These are phyloP conservation scores for Cercospora brassicicola DNA, from an alignment of 2,329 filamentous ascomycete genomes.

Conservation along the genomic window DNA sequence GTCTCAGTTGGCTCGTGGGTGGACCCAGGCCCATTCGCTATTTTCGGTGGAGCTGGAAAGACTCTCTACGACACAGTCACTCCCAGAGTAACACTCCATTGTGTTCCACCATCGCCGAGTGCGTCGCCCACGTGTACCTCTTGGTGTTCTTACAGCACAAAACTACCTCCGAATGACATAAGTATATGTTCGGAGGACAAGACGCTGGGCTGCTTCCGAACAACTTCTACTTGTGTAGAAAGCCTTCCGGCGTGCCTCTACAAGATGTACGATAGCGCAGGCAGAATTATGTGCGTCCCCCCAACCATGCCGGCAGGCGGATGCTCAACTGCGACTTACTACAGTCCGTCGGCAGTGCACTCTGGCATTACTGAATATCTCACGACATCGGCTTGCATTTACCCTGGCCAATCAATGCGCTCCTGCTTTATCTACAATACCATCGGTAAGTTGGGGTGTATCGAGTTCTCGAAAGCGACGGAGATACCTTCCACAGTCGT, in stretches of 20 bases:
- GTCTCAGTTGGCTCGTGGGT: neutral
- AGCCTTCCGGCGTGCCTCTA: neutral
- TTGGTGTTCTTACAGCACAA: constrained; percentile 1
- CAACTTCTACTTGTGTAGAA: constrained; percentile 1
- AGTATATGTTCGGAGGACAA: neutral
- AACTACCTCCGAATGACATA: neutral
- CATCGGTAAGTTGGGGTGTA: neutral
- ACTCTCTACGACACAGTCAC: neutral
- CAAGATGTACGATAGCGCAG: neutral
- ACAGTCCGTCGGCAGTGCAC: neutral
- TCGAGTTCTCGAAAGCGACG: neutral
- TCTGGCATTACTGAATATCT: neutral
- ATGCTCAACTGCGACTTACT: constrained; percentile 8
- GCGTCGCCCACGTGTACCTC: neutral
- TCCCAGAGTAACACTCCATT: neutral
- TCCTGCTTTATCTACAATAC: neutral
- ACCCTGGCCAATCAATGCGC: neutral
- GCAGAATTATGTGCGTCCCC: neutral
- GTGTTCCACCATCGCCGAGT: neutral
- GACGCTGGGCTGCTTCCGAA: neutral
- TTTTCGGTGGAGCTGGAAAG: neutral
- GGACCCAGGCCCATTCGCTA: neutral
- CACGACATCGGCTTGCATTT: constrained; percentile 1
- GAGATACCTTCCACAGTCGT: neutral
- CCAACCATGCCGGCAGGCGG: constrained; percentile 1